A percentile compares a stretch with the other conserved stretches of the same genome.
Evolutionary conservation across 805 yeast genomes (phyloP).

Genomic region (Candida awuae): DNA sequence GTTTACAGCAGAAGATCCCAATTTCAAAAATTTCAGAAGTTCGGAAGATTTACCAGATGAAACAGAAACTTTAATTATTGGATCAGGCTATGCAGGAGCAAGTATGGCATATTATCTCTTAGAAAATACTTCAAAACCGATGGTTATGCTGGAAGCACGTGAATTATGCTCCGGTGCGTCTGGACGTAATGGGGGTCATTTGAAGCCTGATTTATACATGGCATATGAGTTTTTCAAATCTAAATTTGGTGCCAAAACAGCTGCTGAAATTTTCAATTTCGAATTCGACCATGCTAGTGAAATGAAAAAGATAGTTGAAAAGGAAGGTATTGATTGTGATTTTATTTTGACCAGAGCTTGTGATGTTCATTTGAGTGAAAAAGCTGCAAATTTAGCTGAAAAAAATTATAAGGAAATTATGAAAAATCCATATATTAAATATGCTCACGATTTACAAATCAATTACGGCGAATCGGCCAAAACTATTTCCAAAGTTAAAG

Average conservation of each 20-base stretch:
- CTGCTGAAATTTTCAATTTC: constrained; percentile 32
- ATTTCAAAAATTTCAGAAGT: constrained; percentile 14
- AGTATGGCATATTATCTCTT: constrained; percentile 30
- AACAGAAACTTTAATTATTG: constrained; percentile 34
- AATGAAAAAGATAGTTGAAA: constrained; percentile 28
- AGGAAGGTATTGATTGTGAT: constrained; percentile 28
- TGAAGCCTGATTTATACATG: constrained; percentile 30
- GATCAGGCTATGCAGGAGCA: constrained; percentile 39
- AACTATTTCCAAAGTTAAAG: constrained; percentile 24
- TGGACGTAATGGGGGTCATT: constrained; percentile 44
- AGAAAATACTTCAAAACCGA: constrained; percentile 10
- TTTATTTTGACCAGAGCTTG: constrained; percentile 26
- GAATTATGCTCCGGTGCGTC: constrained; percentile 36
- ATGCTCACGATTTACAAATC: constrained; percentile 28
- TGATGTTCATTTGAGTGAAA: constrained; percentile 20
- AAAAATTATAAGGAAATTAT: constrained; percentile 20
- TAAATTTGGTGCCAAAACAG: constrained; percentile 24
- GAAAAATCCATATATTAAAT: constrained; percentile 3
- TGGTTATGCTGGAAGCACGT: constrained; percentile 34
- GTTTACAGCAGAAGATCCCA: constrained; percentile 17
- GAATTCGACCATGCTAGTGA: constrained; percentile 30
- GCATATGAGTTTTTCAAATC: constrained; percentile 12
- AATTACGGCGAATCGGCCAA: constrained; percentile 27
- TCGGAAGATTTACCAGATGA: constrained; percentile 27
- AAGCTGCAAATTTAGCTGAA: constrained; percentile 16